Conservation (phyloP, 2,329 filamentous ascomycete species). For the Colletotrichum trifolii region DNA sequence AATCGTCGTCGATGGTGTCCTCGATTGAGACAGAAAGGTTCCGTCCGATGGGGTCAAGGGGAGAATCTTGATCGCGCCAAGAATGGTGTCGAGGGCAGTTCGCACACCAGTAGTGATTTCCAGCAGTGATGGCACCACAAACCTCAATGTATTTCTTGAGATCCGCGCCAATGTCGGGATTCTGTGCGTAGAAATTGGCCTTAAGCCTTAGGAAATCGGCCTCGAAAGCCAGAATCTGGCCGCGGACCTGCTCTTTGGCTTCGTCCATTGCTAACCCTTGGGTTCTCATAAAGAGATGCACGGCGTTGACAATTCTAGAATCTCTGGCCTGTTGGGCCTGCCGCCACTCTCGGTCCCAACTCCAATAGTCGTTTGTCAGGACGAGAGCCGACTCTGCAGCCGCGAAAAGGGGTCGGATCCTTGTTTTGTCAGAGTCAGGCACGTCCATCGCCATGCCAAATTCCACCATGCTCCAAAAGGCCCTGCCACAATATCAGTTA, state of each 20-base stretch:
- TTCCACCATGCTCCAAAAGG: slow-evolving; percentile 26
- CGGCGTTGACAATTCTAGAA: slow-evolving; percentile 20
- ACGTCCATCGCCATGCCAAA: slow-evolving; percentile 19
- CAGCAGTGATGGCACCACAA: slow-evolving; percentile 13
- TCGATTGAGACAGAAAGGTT: neutral
- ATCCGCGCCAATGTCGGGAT: neutral
- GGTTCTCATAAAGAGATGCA: slow-evolving; percentile 19
- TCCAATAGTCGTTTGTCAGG: slow-evolving; percentile 28
- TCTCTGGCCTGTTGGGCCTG: slow-evolving; percentile 1
- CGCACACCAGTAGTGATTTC: slow-evolving; percentile 28
- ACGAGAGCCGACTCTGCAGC: slow-evolving; percentile 21
- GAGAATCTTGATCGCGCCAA: neutral
- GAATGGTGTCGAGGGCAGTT: slow-evolving; percentile 19
- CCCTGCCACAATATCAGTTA: neutral
- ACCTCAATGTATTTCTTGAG: slow-evolving; percentile 15
- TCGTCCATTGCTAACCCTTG: neutral
- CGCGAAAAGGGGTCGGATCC: slow-evolving; percentile 7
- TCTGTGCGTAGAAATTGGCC: neutral
- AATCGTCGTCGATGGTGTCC: neutral
- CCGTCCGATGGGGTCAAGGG: neutral
- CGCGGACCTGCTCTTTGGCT: slow-evolving; percentile 8
- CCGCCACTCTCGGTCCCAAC: slow-evolving; percentile 26
- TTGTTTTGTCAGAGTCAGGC: neutral
- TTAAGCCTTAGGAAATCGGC: slow-evolving; percentile 1
- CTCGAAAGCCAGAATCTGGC: slow-evolving; percentile 10